Conservation (phyloP, 106 monocot species). For the Ottelia alismoides region DNA sequence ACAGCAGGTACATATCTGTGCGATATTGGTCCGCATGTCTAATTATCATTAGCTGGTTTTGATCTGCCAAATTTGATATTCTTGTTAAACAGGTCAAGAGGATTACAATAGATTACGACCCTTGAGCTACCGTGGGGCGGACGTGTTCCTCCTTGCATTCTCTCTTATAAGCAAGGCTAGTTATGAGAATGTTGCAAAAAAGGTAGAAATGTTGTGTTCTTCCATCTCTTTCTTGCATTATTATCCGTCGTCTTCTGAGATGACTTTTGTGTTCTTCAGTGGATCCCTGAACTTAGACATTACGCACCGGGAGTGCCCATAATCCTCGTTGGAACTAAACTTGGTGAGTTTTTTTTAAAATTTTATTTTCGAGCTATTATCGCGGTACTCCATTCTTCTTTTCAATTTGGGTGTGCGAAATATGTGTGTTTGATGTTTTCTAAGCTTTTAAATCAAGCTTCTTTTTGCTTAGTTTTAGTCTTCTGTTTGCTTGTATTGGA, state of each 20-base stretch:
- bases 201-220: constrained; percentile 25
- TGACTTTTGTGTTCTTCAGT: too few species aligned
- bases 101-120: constrained; percentile 80
- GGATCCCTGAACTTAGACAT: constrained; percentile 71
- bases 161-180: constrained; percentile 77
- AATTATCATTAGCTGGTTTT: background rate
- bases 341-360: constrained; percentile 42
- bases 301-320: constrained; percentile 66
- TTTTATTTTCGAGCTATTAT: too few species aligned
- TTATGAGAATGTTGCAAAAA: constrained; percentile 74
- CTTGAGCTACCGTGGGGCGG: constrained; percentile 66
- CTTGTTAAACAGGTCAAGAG: constrained; percentile 45
- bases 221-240: too few species aligned
- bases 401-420: too few species aligned
- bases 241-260: too few species aligned
- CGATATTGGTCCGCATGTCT: background rate
- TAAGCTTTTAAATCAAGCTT: too few species aligned
- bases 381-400: too few species aligned
- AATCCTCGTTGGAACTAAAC: constrained; percentile 68
- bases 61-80: background rate
- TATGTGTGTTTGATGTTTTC: too few species aligned
- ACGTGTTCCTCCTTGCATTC: constrained; percentile 61
- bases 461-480: too few species aligned
- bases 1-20: constrained; percentile 42
- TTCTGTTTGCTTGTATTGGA: too few species aligned